Evolutionary conservation across 768 basidiomycete species (phyloP).

Genomic region (Lepiota brunneoincarnata): DNA sequence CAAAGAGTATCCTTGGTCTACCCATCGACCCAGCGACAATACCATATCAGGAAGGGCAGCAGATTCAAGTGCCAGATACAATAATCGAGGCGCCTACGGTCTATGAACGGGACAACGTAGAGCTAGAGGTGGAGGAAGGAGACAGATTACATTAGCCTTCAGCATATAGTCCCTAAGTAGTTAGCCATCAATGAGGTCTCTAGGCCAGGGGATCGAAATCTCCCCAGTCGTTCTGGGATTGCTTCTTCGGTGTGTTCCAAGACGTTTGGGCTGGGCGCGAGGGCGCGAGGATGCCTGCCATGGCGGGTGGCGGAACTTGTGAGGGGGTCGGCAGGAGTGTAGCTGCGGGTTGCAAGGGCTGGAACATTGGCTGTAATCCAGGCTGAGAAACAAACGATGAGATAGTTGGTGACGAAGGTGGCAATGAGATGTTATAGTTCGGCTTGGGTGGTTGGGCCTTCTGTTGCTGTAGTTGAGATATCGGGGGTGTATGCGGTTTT

Average conservation of each 20-base stretch:
- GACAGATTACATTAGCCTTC: constrained; percentile 11
- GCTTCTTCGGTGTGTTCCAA: constrained; percentile 40
- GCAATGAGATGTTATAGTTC: constrained; percentile 28
- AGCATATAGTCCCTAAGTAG: too few species aligned
- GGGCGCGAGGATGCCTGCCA: constrained; percentile 56
- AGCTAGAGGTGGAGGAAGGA: constrained; percentile 35
- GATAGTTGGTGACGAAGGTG: constrained; percentile 13
- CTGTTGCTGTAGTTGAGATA: constrained; percentile 17
- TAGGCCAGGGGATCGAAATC: constrained; percentile 80
- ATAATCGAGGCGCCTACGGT: constrained; percentile 54
- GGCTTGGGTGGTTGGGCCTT: constrained; percentile 19
- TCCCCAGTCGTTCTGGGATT: constrained; percentile 69
- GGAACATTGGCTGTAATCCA: constrained; percentile 13
- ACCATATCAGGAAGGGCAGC: constrained; percentile 28
- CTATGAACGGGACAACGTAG: constrained; percentile 38
- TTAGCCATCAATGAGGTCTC: background rate
- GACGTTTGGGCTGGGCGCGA: constrained; percentile 57
- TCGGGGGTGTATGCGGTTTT: constrained; percentile 8
- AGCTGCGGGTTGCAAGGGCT: constrained; percentile 17
- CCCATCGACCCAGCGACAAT: constrained; percentile 36
- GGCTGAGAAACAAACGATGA: constrained; percentile 13
- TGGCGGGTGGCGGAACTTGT: constrained; percentile 22
- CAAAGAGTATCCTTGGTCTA: constrained; percentile 56
- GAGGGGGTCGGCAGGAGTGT: constrained; percentile 18
- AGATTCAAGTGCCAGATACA: constrained; percentile 36